Evolutionary conservation across 805 yeast species (phyloP).

Genomic region (Zygoascus tannicola): DNA sequence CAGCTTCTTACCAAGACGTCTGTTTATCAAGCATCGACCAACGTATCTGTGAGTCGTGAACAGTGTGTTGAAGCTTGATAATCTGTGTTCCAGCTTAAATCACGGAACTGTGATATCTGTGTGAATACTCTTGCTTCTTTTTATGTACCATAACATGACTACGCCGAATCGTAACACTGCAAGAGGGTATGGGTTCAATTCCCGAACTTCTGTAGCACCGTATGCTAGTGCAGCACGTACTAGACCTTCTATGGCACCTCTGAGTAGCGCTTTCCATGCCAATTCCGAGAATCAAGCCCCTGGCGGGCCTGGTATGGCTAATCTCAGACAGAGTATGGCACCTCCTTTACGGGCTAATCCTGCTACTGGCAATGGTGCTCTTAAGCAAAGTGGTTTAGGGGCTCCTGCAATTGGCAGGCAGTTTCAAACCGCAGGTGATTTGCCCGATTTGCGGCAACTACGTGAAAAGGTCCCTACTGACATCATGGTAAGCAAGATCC

Average conservation of each 20-base stretch:
- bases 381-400: background rate
- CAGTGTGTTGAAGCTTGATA: too few species aligned
- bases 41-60: too few species aligned
- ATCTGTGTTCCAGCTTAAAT: too few species aligned
- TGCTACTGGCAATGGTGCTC: background rate
- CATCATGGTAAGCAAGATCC: constrained; percentile 56
- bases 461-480: constrained; percentile 62
- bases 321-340: background rate
- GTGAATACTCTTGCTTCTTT: too few species aligned
- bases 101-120: too few species aligned
- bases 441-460: constrained; percentile 65
- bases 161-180: background rate
- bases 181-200: background rate
- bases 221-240: background rate
- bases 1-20: too few species aligned
- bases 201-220: background rate
- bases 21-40: too few species aligned
- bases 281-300: background rate
- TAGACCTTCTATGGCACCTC: background rate
- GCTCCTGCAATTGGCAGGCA: background rate
- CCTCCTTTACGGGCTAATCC: background rate
- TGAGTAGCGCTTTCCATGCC: background rate
- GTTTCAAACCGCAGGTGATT: background rate
- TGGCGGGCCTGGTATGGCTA: background rate
- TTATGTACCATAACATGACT: background rate